Percentiles rank a stretch among this genome's conserved stretches.
Evolutionary conservation across 257 asterid genomes (phyloP).

Genomic region (Phtheirospermum japonicum): DNA sequence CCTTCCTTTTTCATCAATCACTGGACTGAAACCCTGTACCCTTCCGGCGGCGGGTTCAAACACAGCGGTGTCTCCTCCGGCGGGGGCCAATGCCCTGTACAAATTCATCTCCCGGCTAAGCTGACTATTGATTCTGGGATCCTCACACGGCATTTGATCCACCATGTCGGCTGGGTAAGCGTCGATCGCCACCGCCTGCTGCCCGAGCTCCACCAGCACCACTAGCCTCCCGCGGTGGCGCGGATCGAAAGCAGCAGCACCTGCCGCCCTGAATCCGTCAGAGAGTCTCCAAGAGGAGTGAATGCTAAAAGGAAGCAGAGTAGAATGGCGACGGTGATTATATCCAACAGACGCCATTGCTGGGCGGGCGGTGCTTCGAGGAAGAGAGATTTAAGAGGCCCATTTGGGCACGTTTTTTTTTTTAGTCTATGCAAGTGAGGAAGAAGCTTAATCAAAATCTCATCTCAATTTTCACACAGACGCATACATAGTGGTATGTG

Average conservation of each 20-base stretch:
- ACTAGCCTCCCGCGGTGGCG: constrained; percentile 61
- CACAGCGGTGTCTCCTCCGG: constrained; percentile 78
- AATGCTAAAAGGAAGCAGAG: constrained; percentile 71
- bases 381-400: constrained; percentile 71
- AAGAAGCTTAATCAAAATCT: constrained; percentile 26
- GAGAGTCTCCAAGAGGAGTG: constrained; percentile 78
- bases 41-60: constrained; percentile 88
- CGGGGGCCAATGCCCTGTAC: constrained; percentile 87
- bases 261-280: constrained; percentile 81
- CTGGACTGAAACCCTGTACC: constrained; percentile 73
- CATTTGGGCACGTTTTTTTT: constrained; percentile 36
- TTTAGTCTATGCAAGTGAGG: background rate
- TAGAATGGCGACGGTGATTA: constrained; percentile 60
- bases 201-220: constrained; percentile 56
- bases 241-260: constrained; percentile 71
- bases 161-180: constrained; percentile 69
- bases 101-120: constrained; percentile 95
- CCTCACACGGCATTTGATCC: constrained; percentile 98
- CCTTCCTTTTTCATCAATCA: constrained; percentile 99
- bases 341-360: constrained; percentile 74
- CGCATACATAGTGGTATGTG: constrained; percentile 16
- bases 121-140: constrained; percentile 81
- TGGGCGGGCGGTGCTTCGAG: constrained; percentile 66
- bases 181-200: constrained; percentile 41
- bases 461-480: constrained; percentile 1